These are phyloP conservation scores for Pseudogymnoascus sp. DNA, from an alignment of 2,329 filamentous ascomycete species.

Conservation along the genomic window DNA sequence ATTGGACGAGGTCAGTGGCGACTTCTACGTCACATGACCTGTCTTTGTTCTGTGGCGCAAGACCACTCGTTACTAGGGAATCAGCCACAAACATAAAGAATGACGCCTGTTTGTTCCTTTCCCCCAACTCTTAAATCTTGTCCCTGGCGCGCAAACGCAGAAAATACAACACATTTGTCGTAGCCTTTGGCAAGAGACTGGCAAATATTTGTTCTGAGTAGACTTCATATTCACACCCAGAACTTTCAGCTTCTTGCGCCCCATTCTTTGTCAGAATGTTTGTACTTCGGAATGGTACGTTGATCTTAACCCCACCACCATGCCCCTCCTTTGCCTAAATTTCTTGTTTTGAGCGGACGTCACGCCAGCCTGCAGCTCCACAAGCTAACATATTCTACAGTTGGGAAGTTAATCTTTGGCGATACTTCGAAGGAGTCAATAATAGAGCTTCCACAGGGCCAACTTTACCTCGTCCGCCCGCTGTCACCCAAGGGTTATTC, in stretches of 20 bases:
- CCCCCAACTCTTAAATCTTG: neutral
- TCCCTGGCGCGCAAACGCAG: neutral
- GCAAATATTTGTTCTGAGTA: slow-evolving; percentile 8
- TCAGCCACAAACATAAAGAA: slow-evolving; percentile 9
- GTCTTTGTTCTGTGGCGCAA: slow-evolving; percentile 6
- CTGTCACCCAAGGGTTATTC: slow-evolving; percentile 95
- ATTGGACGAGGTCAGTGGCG: too few species aligned
- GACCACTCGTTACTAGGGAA: neutral
- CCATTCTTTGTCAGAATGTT: slow-evolving; percentile 34
- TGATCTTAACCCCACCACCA: slow-evolving; percentile 13
- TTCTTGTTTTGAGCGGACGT: slow-evolving; percentile 17
- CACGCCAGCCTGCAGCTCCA: slow-evolving; percentile 9
- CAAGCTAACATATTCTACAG: slow-evolving; percentile 35
- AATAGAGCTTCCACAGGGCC: slow-evolving; percentile 88
- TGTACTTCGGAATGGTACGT: slow-evolving; percentile 47
- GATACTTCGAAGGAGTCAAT: slow-evolving; percentile 76
- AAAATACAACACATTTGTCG: neutral
- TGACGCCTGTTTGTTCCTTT: slow-evolving; percentile 9
- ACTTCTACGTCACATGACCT: neutral
- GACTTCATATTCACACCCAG: neutral
- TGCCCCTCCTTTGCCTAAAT: slow-evolving; percentile 13
- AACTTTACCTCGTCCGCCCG: slow-evolving; percentile 93
- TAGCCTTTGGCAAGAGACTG: slow-evolving; percentile 1
- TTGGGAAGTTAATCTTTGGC: slow-evolving; percentile 86
- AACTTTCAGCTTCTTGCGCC: neutral